A percentile compares a stretch with the other conserved stretches of the same genome.
phyloP scores from a whole-genome alignment of 1,284 basidiomycete genomes.

The Boletus sp. region DNA sequence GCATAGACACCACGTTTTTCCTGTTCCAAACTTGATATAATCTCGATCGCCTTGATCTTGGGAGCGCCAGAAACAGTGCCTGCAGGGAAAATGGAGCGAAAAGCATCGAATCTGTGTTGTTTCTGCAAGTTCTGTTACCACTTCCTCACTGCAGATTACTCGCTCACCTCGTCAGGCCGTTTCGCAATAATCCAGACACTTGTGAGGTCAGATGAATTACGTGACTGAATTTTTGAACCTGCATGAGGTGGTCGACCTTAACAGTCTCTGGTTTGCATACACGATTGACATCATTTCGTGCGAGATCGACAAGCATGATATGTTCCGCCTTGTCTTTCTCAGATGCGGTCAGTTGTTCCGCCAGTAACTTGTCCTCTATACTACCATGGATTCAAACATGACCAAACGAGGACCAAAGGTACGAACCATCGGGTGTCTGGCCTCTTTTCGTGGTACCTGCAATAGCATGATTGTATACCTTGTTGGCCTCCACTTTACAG shows the following conservation, averaged over 20 bases:
- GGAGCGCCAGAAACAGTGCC: slow-evolving; percentile 99
- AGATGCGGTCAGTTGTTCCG: slow-evolving; percentile 72
- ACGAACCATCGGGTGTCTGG: slow-evolving; percentile 76
- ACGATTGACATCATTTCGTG: slow-evolving; percentile 98
- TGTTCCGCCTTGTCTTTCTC: slow-evolving; percentile 98
- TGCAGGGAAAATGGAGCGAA: slow-evolving; percentile 98
- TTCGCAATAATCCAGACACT: slow-evolving; percentile 85
- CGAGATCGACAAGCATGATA: slow-evolving; percentile 98
- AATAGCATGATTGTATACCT: slow-evolving; percentile 97
- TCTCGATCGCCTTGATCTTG: slow-evolving; percentile 98
- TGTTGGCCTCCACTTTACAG: slow-evolving; percentile 91
- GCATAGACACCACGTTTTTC: slow-evolving; percentile 96
- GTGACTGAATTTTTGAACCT: slow-evolving; percentile 94
- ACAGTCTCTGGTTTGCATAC: slow-evolving; percentile 96
- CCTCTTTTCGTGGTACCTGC: slow-evolving; percentile 94
- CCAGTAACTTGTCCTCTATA: slow-evolving; percentile 84
- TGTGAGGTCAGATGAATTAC: slow-evolving; percentile 98
- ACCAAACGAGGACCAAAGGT: neutral
- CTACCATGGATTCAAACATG: slow-evolving; percentile 5
- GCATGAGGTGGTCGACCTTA: slow-evolving; percentile 95
- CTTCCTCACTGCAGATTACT: neutral
- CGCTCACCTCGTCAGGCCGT: slow-evolving; percentile 75
- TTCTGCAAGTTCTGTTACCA: neutral
- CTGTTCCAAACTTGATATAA: slow-evolving; percentile 84
- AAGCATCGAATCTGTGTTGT: slow-evolving; percentile 84